Percentiles rank a stretch among this genome's conserved stretches.
phyloP scores from a whole-genome alignment of 2,329 filamentous ascomycete species.

The Fusarium euwallaceae region DNA sequence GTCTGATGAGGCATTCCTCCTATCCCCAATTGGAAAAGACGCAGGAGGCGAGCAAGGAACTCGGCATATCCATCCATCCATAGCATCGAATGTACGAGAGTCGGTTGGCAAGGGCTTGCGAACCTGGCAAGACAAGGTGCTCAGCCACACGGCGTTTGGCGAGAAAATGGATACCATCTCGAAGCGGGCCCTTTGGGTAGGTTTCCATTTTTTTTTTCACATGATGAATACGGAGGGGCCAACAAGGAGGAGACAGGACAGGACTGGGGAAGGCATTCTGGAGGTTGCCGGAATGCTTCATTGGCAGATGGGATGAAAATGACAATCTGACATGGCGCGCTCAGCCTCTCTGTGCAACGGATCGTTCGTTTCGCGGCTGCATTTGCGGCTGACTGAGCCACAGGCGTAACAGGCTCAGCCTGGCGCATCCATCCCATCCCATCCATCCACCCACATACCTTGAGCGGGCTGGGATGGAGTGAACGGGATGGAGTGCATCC shows the following conservation, averaged over 20 bases:
- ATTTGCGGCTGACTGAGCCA: slow-evolving; percentile 2
- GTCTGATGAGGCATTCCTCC: slow-evolving; percentile 23
- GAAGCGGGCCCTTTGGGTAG: neutral
- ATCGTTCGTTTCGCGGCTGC: neutral
- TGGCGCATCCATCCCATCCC: neutral
- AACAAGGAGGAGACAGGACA: neutral
- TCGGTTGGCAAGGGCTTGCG: neutral
- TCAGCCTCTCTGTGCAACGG: slow-evolving; percentile 1
- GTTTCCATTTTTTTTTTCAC: neutral
- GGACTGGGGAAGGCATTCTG: neutral
- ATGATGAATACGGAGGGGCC: neutral
- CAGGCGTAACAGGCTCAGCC: neutral
- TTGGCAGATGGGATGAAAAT: neutral
- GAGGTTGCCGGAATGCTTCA: neutral
- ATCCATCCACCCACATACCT: neutral
- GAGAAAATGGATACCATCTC: neutral
- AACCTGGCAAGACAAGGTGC: neutral
- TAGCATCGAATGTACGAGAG: neutral
- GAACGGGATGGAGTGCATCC: neutral
- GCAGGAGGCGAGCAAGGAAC: neutral
- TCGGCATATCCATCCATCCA: neutral
- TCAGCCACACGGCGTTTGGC: slow-evolving; percentile 9
- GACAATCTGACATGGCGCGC: neutral
- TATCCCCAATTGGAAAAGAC: slow-evolving; percentile 9
- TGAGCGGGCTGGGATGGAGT: neutral